These are phyloP conservation scores for Camellia lanceoleosa DNA, from an alignment of 148 eudicot species.

Conservation along the genomic window DNA sequence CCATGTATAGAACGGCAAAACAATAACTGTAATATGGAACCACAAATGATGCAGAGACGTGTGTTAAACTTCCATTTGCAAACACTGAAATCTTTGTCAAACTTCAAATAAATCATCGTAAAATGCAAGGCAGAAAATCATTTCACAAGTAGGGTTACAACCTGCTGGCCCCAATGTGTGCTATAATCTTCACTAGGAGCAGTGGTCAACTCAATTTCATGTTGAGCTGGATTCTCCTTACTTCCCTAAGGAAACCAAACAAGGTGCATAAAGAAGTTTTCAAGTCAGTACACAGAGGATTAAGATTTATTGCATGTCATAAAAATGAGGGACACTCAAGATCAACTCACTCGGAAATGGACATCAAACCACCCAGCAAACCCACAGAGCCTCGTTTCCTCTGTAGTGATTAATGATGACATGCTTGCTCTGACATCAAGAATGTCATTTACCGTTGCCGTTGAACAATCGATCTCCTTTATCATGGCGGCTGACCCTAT, in stretches of 20 bases:
- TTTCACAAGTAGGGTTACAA: conserved; percentile 24
- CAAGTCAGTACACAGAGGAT: conserved; percentile 2
- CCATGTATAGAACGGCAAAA: neutral
- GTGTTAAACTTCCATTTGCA: neutral
- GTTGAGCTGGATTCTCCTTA: conserved; percentile 56
- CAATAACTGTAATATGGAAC: neutral
- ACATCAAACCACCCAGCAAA: conserved; percentile 99
- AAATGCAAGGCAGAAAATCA: neutral
- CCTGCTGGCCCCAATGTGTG: conserved; percentile 99
- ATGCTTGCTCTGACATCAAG: conserved; percentile 47
- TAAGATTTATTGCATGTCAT: neutral
- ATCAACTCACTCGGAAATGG: conserved; percentile 85
- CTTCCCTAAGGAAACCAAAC: conserved; percentile 55
- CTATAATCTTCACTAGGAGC: conserved; percentile 63
- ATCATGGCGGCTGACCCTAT: conserved; percentile 65
- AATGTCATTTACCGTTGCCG: conserved; percentile 74
- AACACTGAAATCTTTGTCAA: neutral
- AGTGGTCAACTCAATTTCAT: conserved; percentile 79
- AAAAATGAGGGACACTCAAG: neutral
- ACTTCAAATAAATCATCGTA: neutral
- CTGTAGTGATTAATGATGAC: conserved; percentile 51
- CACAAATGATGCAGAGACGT: neutral
- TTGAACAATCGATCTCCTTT: conserved; percentile 83
- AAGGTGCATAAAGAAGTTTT: conserved; percentile 7
- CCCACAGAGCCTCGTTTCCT: conserved; percentile 63